A percentile compares a stretch with the other conserved stretches of the same genome.
phyloP scores from a whole-genome alignment of 1,284 basidiomycete species.

The Xerocomus nothofagi region DNA sequence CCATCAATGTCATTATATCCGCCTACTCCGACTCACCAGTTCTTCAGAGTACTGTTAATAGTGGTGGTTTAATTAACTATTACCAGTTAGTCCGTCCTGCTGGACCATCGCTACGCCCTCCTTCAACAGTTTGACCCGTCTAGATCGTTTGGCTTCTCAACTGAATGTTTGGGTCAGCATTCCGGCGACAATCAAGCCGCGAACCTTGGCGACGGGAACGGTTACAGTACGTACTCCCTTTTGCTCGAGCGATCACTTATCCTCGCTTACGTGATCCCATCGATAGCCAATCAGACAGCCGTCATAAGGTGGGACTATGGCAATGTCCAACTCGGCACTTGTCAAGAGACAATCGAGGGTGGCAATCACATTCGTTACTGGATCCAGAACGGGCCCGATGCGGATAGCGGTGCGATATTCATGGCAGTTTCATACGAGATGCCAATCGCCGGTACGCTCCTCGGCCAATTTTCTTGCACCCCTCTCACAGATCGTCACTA shows the following conservation, averaged over 20 bases:
- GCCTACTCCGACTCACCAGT: slow-evolving; percentile 75
- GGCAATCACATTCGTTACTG: slow-evolving; percentile 93
- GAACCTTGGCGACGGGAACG: slow-evolving; percentile 85
- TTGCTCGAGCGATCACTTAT: neutral
- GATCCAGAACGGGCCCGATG: slow-evolving; percentile 68
- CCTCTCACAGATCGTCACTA: neutral
- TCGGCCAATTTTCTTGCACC: neutral
- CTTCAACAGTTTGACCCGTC: slow-evolving; percentile 10
- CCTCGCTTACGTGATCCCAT: neutral
- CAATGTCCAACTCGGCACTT: slow-evolving; percentile 75
- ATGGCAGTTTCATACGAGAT: slow-evolving; percentile 79
- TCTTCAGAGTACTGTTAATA: slow-evolving; percentile 56
- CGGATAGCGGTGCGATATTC: slow-evolving; percentile 78
- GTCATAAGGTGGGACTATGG: slow-evolving; percentile 82
- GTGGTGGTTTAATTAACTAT: slow-evolving; percentile 84
- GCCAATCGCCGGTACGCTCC: slow-evolving; percentile 52
- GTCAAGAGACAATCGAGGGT: slow-evolving; percentile 82
- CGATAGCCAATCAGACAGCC: slow-evolving; percentile 70
- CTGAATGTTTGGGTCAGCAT: slow-evolving; percentile 85
- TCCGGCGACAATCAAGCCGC: slow-evolving; percentile 69
- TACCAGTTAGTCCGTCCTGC: slow-evolving; percentile 49
- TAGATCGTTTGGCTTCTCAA: slow-evolving; percentile 62
- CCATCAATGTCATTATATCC: slow-evolving; percentile 87
- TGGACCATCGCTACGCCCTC: neutral
- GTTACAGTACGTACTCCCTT: slow-evolving; percentile 49